A percentile compares a stretch with the other conserved stretches of the same genome.
These are phyloP conservation scores for Hypomontagnella monticulosa DNA, from an alignment of 495 filamentous ascomycete species.

Conservation along the genomic window DNA sequence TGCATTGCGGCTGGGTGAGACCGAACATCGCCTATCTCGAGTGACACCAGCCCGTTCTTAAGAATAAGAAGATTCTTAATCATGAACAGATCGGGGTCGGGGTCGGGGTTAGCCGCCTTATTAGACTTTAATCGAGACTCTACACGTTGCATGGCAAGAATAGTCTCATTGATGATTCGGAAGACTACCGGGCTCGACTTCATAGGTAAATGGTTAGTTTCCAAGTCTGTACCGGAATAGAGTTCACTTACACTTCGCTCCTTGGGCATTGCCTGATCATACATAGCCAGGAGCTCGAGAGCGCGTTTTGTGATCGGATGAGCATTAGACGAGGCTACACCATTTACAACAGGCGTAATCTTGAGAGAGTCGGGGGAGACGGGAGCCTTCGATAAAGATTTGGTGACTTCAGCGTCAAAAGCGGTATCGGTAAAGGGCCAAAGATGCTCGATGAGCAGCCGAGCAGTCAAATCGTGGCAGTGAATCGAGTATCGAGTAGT, in stretches of 20 bases:
- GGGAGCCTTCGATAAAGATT: constrained; percentile 59
- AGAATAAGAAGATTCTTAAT: constrained; percentile 91
- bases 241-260: constrained; percentile 73
- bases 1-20: constrained; percentile 65
- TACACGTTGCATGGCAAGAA: constrained; percentile 60
- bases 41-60: constrained; percentile 89
- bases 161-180: constrained; percentile 57
- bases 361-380: constrained; percentile 54
- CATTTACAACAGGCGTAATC: constrained; percentile 51
- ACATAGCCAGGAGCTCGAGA: constrained; percentile 82
- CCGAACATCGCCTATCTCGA: constrained; percentile 89
- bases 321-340: constrained; percentile 64
- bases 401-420: constrained; percentile 62
- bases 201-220: constrained; percentile 60
- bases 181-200: constrained; percentile 60
- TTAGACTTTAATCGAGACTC: constrained; percentile 58
- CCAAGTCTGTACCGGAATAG: constrained; percentile 4
- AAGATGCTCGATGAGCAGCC: constrained; percentile 60
- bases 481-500: constrained; percentile 78
- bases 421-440: constrained; percentile 61
- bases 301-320: constrained; percentile 76
- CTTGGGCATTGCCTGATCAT: constrained; percentile 72
- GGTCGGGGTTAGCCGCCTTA: constrained; percentile 57
- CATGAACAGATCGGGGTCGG: constrained; percentile 83
- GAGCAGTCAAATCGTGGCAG: constrained; percentile 72